These are phyloP conservation scores for Hibiscus trionum DNA, from an alignment of 345 rosid genomes.

Conservation along the genomic window DNA sequence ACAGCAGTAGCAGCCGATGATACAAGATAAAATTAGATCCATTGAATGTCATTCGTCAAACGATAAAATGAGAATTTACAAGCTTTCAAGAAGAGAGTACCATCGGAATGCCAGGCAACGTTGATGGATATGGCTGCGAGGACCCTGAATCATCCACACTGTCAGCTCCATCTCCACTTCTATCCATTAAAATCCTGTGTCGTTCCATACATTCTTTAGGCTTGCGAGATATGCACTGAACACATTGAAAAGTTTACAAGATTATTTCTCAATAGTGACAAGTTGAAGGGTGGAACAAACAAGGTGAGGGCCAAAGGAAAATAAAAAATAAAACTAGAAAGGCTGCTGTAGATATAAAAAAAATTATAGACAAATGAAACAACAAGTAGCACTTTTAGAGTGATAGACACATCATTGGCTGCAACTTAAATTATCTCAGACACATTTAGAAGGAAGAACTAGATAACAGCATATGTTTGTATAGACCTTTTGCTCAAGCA, in stretches of 20 bases:
- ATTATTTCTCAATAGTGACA: neutral
- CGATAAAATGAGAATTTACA: slow-evolving; percentile 11
- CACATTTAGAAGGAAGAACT: neutral
- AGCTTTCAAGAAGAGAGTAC: slow-evolving; percentile 22
- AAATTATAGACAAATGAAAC: neutral
- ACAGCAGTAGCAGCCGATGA: slow-evolving; percentile 16
- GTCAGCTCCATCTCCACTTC: slow-evolving; percentile 88
- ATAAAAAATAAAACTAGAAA: neutral
- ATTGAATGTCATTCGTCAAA: neutral
- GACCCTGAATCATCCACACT: slow-evolving; percentile 98
- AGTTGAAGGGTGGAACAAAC: neutral
- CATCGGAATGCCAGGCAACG: slow-evolving; percentile 99
- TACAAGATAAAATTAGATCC: slow-evolving; percentile 14
- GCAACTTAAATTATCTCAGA: neutral
- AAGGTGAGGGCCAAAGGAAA: neutral
- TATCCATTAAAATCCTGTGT: slow-evolving; percentile 86
- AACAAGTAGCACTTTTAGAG: neutral
- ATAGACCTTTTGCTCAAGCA: slow-evolving; percentile 11
- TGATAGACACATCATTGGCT: neutral
- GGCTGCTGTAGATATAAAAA: neutral
- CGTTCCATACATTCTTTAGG: slow-evolving; percentile 96
- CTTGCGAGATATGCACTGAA: slow-evolving; percentile 84
- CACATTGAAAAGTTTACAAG: slow-evolving; percentile 8
- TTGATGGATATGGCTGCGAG: slow-evolving; percentile 95
- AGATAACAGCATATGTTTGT: neutral